Percentiles rank a stretch among this genome's conserved stretches.
Evolutionary conservation across 306 rosid species (phyloP).

Genomic region (Phaseolus lunatus): DNA sequence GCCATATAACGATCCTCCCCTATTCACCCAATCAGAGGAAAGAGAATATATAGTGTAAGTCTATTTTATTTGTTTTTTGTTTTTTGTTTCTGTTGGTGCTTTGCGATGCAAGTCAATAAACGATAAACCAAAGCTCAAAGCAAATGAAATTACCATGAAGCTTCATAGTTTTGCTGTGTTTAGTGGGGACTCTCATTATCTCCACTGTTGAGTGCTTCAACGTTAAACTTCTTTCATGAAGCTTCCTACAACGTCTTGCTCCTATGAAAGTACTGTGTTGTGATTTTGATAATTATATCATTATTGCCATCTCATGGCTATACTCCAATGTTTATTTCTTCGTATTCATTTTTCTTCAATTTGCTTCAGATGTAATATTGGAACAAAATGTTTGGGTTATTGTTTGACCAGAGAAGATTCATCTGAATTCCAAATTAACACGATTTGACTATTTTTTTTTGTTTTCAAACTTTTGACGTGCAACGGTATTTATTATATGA

Average conservation of each 20-base stretch:
- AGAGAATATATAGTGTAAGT: not conserved
- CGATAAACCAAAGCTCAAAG: constrained; percentile 8
- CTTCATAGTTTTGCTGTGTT: constrained; percentile 39
- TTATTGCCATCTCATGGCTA: not conserved
- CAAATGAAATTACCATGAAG: constrained; percentile 48
- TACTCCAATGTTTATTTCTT: not conserved
- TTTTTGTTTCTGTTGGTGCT: not conserved
- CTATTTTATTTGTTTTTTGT: not conserved
- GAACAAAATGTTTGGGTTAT: not conserved
- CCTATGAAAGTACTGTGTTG: not conserved
- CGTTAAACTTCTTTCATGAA: constrained; percentile 38
- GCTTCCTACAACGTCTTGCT: constrained; percentile 47
- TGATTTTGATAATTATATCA: not conserved
- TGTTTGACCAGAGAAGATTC: not conserved
- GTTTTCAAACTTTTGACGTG: no score
- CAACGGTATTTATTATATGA: not conserved
- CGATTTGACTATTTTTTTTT: no score
- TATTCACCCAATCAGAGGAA: not conserved
- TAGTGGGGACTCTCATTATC: no score
- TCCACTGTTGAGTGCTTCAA: not conserved
- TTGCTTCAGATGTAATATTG: not conserved
- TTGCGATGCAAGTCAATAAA: not conserved
- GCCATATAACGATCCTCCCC: not conserved
- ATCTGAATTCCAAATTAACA: no score
- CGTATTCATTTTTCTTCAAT: not conserved